These are phyloP conservation scores for Microbotryum scabiosae DNA, from an alignment of 1,284 basidiomycete genomes.

Conservation along the genomic window DNA sequence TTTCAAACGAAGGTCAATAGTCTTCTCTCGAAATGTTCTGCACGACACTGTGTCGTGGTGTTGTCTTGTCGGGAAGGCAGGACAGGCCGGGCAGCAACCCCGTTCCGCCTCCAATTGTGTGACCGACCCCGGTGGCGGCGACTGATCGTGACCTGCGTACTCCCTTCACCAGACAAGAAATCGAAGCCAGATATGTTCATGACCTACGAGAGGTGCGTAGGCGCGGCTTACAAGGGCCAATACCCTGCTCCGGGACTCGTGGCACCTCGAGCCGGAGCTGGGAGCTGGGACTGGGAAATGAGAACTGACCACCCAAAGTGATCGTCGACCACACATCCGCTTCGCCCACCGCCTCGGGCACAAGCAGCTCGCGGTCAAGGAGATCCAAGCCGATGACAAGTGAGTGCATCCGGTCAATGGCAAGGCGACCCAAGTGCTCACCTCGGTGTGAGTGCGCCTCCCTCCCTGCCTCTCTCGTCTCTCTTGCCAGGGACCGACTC, in stretches of 20 bases:
- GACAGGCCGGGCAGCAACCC: not conserved
- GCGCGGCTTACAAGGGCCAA: not conserved
- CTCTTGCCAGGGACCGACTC: not conserved
- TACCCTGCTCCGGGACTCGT: not conserved
- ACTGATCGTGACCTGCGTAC: not conserved
- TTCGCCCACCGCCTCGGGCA: not conserved
- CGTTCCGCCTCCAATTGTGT: not conserved
- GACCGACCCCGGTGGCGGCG: not conserved
- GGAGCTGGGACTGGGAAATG: not conserved
- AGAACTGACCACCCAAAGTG: not conserved
- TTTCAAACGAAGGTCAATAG: constrained; percentile 14
- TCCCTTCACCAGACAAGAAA: constrained; percentile 13
- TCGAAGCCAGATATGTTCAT: constrained; percentile 23
- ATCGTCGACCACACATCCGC: constrained; percentile 3
- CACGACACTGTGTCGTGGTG: no score
- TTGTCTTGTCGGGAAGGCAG: not conserved
- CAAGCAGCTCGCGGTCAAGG: constrained; percentile 1
- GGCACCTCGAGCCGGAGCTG: not conserved
- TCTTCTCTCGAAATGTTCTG: not conserved
- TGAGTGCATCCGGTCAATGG: not conserved
- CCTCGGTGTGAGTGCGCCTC: not conserved
- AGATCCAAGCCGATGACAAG: not conserved
- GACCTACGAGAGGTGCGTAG: constrained; percentile 18
- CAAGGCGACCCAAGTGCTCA: not conserved
- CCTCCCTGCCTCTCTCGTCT: no score